Conservation (phyloP, 352 stramenopile genomes). For the Pythium aphanidermatum region DNA sequence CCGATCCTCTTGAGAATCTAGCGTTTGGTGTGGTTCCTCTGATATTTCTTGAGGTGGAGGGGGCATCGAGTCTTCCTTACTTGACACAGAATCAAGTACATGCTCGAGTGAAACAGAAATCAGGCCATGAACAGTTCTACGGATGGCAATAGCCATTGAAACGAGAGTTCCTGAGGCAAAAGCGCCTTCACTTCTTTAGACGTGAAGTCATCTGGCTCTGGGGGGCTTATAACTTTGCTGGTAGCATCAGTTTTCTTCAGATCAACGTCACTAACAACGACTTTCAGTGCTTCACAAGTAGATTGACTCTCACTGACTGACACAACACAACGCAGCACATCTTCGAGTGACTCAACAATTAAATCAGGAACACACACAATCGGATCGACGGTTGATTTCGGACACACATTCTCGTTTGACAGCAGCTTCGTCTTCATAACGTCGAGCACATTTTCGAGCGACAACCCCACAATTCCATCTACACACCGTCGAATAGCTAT, state of each 20-base stretch:
- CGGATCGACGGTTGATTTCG: background rate
- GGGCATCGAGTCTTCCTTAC: no score
- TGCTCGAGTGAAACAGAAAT: constrained; percentile 18
- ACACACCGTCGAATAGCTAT: constrained; percentile 34
- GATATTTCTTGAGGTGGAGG: no score
- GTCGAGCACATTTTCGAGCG: constrained; percentile 24
- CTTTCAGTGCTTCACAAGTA: constrained; percentile 5
- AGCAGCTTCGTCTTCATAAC: constrained; percentile 8
- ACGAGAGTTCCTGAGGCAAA: constrained; percentile 10
- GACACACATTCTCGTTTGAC: background rate
- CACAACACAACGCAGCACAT: constrained; percentile 8
- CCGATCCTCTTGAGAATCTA: constrained; percentile 1
- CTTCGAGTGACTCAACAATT: constrained; percentile 10
- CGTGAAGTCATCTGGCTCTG: background rate
- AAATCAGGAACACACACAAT: background rate
- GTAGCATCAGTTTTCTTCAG: no score
- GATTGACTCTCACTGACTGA: background rate
- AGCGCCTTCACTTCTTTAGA: no score
- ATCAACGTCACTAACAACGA: background rate
- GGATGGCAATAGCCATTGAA: constrained; percentile 17
- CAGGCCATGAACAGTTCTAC: constrained; percentile 11
- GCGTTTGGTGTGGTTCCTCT: no score
- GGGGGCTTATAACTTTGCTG: no score
- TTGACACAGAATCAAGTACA: no score
- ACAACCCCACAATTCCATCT: constrained; percentile 31